Conservation (phyloP, 441 rosid species). For the Populus hybrid region DNA sequence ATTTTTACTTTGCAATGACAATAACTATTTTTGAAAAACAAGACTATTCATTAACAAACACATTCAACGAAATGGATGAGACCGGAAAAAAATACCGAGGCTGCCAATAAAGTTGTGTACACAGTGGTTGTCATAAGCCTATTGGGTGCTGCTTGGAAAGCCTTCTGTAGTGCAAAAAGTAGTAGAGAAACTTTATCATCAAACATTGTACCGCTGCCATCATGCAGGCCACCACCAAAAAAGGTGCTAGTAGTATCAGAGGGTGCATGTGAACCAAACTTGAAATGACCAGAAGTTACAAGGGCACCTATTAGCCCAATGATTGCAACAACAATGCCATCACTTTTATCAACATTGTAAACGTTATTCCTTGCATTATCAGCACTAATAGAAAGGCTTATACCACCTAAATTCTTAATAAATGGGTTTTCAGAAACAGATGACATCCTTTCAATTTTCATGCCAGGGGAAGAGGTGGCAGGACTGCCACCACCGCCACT, state of each 20-base stretch:
- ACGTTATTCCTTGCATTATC: constrained; percentile 96
- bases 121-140: constrained; percentile 88
- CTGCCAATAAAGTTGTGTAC: constrained; percentile 88
- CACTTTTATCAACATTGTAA: constrained; percentile 81
- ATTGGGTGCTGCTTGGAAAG: constrained; percentile 91
- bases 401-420: constrained; percentile 79
- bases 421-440: constrained; percentile 63
- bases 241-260: constrained; percentile 60
- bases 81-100: constrained; percentile 21
- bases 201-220: constrained; percentile 85
- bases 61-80: background rate
- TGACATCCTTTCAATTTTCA: constrained; percentile 50
- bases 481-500: constrained; percentile 31
- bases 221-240: constrained; percentile 62
- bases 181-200: constrained; percentile 93
- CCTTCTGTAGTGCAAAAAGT: constrained; percentile 90
- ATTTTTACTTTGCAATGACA: background rate
- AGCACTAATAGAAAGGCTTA: constrained; percentile 89
- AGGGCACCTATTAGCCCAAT: constrained; percentile 90
- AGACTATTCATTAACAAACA: background rate
- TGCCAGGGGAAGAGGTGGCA: constrained; percentile 37
- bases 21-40: background rate
- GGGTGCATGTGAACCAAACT: constrained; percentile 49
- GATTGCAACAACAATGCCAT: constrained; percentile 87
- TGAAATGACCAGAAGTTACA: constrained; percentile 75